Evolutionary conservation across 805 yeast species (phyloP), one percentile per base, ranked within the genome.

Genomic region (Starmerella vaccinii): DNA sequence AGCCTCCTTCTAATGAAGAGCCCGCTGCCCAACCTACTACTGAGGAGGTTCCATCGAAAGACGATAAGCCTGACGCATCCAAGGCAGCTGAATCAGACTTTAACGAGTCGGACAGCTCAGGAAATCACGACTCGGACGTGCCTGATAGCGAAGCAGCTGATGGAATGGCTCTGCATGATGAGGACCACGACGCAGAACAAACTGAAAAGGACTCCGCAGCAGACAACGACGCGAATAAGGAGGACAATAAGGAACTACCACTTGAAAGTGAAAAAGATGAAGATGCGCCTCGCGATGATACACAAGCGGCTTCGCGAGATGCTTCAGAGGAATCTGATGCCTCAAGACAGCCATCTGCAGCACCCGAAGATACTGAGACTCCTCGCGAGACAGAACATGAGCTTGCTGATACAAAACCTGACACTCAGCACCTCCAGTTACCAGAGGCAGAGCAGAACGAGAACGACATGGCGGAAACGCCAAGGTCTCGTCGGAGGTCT

Each of bases 71-170:
- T 26, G 18, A 32, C 35, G 37, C 10, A 10, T 26, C 29, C 29
- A 10, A 29, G n/a, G 44, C 8, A 16, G 16, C 37, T 5, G 44
- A 29, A 16, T 33, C 48, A 3, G 47, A 13, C 44, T 41, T 16
- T 33, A 48, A 32, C 24, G 45, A 33, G 35, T 27, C 46, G 4
- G 46, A 30, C 35, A 29, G 35, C 46, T 27, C 34, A 5, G 32
- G 32, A 5, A 9, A n/a, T 16, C 38, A 34, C 18, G 38, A 13
- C 9, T 5, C 33, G 13, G 39, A 27, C 13, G 16, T 23, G 5
- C 45, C 43, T 1, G 45, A 48, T 21, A 43, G 39, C 41, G 49
- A 38, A 10, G 30, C 32, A 5, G 22, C 38, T 5, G 38, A 34
- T 5, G 38, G n/a, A n/a, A n/a, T 16, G 35, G 35, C 15, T 4